Percentiles rank a stretch among this genome's conserved stretches.
Evolutionary conservation across 2,329 filamentous ascomycete species (phyloP).

Genomic region (Aspergillus ibericus): DNA sequence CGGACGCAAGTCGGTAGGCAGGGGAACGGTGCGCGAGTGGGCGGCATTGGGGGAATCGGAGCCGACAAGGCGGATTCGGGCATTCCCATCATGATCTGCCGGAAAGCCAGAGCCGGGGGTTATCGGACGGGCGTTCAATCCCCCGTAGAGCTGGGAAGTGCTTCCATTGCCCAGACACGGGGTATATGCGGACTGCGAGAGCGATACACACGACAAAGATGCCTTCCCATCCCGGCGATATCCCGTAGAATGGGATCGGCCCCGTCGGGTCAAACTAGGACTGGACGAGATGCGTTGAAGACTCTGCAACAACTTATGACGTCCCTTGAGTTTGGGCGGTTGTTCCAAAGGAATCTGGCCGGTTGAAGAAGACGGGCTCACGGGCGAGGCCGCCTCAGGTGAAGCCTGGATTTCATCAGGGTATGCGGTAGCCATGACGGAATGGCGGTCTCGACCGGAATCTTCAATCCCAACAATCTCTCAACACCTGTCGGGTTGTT

Average conservation of each 20-base stretch:
- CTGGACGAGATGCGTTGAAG: conserved; percentile 82
- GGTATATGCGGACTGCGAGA: conserved; percentile 55
- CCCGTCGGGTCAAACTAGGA: conserved; percentile 65
- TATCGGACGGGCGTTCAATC: conserved; percentile 57
- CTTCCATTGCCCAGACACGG: conserved; percentile 57
- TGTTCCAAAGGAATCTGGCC: conserved; percentile 42
- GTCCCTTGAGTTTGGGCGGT: conserved; percentile 63
- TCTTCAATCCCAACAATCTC: neutral
- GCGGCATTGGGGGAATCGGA: conserved; percentile 44
- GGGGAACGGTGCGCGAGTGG: conserved; percentile 54
- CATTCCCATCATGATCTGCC: conserved; percentile 52
- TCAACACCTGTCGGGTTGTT: neutral
- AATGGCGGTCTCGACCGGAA: neutral
- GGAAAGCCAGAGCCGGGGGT: conserved; percentile 49
- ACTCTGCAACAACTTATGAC: conserved; percentile 68
- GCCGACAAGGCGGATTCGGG: conserved; percentile 58
- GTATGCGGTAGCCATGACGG: conserved; percentile 32
- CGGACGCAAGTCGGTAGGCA: conserved; percentile 64
- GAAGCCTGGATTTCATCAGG: conserved; percentile 33
- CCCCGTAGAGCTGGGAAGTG: conserved; percentile 57
- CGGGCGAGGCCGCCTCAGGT: conserved; percentile 34
- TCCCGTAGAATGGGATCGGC: conserved; percentile 65
- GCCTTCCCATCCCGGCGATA: conserved; percentile 64
- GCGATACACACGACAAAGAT: conserved; percentile 65
- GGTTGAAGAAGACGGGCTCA: conserved; percentile 33